A percentile compares a stretch with the other conserved stretches of the same genome.
These are phyloP conservation scores for Phytomonas serpens DNA, from an alignment of 208 protist genomes.

Conservation along the genomic window DNA sequence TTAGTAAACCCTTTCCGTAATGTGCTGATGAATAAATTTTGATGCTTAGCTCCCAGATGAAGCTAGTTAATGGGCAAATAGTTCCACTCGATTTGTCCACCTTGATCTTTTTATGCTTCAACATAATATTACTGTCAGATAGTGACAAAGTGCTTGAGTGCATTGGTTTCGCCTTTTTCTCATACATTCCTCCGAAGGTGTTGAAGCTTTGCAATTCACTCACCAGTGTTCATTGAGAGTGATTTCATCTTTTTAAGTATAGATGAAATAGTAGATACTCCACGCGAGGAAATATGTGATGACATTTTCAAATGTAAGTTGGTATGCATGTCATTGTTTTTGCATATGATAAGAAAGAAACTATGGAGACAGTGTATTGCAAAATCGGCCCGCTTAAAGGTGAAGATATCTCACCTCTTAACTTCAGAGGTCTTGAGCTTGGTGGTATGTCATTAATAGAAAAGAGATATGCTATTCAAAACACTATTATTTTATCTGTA, in stretches of 20 bases:
- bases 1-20: conserved; percentile 86
- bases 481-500: conserved; percentile 68
- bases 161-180: conserved; percentile 76
- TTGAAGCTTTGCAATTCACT: conserved; percentile 44
- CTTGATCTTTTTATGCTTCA: conserved; percentile 21
- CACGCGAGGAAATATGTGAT: conserved; percentile 78
- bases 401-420: conserved; percentile 23
- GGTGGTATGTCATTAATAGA: conserved; percentile 47
- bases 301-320: conserved; percentile 88
- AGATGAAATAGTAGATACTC: conserved; percentile 93
- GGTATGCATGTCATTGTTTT: conserved; percentile 97
- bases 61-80: conserved; percentile 38
- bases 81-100: conserved; percentile 28
- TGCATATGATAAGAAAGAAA: conserved; percentile 95
- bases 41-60: conserved; percentile 60
- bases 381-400: conserved; percentile 89
- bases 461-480: conserved; percentile 45
- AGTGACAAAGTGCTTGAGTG: conserved; percentile 58
- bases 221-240: conserved; percentile 49
- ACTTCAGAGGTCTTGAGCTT: conserved; percentile 73
- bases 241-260: conserved; percentile 87
- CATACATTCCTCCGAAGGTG: conserved; percentile 18
- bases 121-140: conserved; percentile 49
- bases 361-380: conserved; percentile 92
- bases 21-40: conserved; percentile 93